phyloP scores from a whole-genome alignment of 192 early-diverging fungal species.

The Spizellomyces punctatus region DNA sequence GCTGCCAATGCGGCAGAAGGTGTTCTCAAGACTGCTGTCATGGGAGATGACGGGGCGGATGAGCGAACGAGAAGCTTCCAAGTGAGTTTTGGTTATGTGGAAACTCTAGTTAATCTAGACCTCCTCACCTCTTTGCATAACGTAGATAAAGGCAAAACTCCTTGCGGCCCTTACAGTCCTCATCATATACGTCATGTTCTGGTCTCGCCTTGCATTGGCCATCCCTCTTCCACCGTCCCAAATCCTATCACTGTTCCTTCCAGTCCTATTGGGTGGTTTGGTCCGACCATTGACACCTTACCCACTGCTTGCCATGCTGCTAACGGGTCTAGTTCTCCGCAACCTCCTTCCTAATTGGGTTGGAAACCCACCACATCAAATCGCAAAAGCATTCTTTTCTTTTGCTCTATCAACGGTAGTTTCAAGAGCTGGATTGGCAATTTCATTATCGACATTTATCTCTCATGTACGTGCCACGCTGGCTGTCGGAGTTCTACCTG shows the following conservation, averaged over 20 bases:
- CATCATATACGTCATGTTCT: too few species aligned
- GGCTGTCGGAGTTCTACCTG: constrained; percentile 4
- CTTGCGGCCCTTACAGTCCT: too few species aligned
- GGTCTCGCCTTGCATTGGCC: too few species aligned
- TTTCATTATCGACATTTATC: neutral
- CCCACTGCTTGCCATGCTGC: constrained; percentile 10
- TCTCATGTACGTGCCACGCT: neutral
- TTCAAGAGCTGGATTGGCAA: constrained; percentile 10
- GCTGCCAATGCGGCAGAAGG: too few species aligned
- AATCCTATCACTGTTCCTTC: neutral
- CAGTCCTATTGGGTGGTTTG: neutral
- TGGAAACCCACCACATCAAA: neutral
- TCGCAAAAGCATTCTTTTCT: constrained; percentile 4
- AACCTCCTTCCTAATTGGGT: neutral
- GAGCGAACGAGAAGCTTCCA: too few species aligned
- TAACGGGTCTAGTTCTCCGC: neutral
- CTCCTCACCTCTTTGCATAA: too few species aligned
- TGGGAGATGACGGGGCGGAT: too few species aligned
- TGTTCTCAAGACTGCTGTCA: too few species aligned
- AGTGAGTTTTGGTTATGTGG: too few species aligned
- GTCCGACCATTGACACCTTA: neutral
- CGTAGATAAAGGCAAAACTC: too few species aligned
- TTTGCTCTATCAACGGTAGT: constrained; percentile 9
- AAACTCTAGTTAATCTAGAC: too few species aligned
- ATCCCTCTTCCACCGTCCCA: too few species aligned